phyloP scores from a whole-genome alignment of 805 yeast genomes.

The Sungouiozyma intestinalis region DNA sequence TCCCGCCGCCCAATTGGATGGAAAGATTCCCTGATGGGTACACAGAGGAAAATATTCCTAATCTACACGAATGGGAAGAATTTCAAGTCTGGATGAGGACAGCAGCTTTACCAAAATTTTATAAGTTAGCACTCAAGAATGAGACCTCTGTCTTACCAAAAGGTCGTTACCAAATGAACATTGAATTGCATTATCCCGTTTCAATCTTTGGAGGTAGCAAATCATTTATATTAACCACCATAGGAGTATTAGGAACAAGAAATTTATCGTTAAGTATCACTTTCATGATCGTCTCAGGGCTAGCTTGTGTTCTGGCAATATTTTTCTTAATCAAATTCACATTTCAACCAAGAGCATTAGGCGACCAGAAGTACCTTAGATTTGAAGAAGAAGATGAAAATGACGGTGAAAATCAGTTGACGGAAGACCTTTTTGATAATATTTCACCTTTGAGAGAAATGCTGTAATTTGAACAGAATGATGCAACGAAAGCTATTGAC shows the following conservation, averaged over 20 bases:
- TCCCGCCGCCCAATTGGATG: constrained; percentile 79
- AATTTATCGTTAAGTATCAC: constrained; percentile 78
- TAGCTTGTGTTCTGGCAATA: constrained; percentile 60
- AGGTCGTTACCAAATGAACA: constrained; percentile 62
- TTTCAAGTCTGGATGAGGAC: constrained; percentile 88
- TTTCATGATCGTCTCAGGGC: constrained; percentile 72
- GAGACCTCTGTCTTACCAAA: constrained; percentile 41
- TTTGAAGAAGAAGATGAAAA: constrained; percentile 22
- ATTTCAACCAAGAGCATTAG: constrained; percentile 73
- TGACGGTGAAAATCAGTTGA: constrained; percentile 3
- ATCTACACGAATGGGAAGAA: constrained; percentile 53
- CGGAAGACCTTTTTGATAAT: constrained; percentile 3
- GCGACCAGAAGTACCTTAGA: constrained; percentile 63
- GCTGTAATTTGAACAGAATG: no score
- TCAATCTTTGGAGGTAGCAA: constrained; percentile 81
- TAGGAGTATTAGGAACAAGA: constrained; percentile 78
- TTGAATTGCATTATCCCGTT: constrained; percentile 76
- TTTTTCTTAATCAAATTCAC: constrained; percentile 73
- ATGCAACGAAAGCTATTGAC: no score
- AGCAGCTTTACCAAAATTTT: constrained; percentile 83
- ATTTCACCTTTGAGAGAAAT: constrained; percentile 15
- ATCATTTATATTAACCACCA: constrained; percentile 69
- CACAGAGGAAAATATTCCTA: constrained; percentile 58
- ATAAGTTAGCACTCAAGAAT: constrained; percentile 72
- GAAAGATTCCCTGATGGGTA: constrained; percentile 65